Conservation (phyloP, 495 filamentous ascomycete species). For the Oidiodendron maius region DNA sequence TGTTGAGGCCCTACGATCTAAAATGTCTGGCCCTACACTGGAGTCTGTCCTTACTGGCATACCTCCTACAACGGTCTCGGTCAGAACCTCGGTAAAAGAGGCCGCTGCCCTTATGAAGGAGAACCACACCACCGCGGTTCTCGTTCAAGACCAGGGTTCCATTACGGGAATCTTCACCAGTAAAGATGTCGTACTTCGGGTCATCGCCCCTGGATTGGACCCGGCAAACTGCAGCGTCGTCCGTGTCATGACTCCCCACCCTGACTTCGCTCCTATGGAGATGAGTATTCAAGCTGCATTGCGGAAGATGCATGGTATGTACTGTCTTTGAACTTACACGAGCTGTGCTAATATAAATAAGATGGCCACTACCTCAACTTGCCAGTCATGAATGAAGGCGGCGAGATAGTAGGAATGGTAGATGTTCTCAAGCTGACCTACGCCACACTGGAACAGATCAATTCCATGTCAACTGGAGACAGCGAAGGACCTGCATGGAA, state of each 20-base stretch:
- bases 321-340: background rate
- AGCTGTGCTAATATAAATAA: slow-evolving; percentile 26
- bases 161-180: slow-evolving; percentile 99
- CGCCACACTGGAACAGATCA: slow-evolving; percentile 93
- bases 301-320: slow-evolving; percentile 95
- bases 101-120: slow-evolving; percentile 95
- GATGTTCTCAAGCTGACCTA: slow-evolving; percentile 98
- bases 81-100: slow-evolving; percentile 92
- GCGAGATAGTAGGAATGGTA: slow-evolving; percentile 98
- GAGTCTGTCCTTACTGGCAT: slow-evolving; percentile 89
- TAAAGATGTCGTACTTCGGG: slow-evolving; percentile 96
- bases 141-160: slow-evolving; percentile 93
- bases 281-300: slow-evolving; percentile 98
- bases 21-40: slow-evolving; percentile 97
- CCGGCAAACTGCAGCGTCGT: slow-evolving; percentile 94
- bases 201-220: slow-evolving; percentile 94
- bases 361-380: slow-evolving; percentile 98
- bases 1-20: slow-evolving; percentile 86
- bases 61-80: slow-evolving; percentile 89
- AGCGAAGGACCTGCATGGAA: slow-evolving; percentile 97
- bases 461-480: slow-evolving; percentile 62
- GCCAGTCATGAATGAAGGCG: slow-evolving; percentile 94
- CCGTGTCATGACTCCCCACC: slow-evolving; percentile 97
- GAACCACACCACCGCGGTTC: slow-evolving; percentile 91
- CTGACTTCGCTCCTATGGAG: slow-evolving; percentile 95